Percentiles rank a stretch among this genome's conserved stretches.
Conservation (phyloP, 2,329 filamentous ascomycete species). For the Diaporthe ilicicola region DNA sequence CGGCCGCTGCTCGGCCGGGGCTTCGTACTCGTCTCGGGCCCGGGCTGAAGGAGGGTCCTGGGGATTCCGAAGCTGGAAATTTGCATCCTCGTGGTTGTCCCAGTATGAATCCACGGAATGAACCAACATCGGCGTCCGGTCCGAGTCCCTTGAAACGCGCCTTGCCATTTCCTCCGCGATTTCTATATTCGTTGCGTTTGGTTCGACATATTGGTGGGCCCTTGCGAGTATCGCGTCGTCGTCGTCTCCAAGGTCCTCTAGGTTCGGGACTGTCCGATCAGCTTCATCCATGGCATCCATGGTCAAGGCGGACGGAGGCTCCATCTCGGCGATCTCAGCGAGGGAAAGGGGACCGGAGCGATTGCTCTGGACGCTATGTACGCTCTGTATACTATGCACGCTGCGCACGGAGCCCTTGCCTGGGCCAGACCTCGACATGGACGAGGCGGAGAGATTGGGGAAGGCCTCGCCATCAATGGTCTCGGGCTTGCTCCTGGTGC, state of each 20-base stretch:
- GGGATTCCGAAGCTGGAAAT: conserved; percentile 24
- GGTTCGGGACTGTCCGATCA: conserved; percentile 50
- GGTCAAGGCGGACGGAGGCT: conserved; percentile 58
- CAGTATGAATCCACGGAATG: conserved; percentile 29
- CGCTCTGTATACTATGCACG: conserved; percentile 28
- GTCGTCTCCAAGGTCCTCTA: conserved; percentile 46
- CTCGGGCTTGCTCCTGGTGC: conserved; percentile 46
- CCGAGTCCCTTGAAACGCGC: conserved; percentile 24
- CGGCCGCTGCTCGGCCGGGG: conserved; percentile 49
- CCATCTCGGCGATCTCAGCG: conserved; percentile 66
- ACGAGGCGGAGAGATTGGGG: conserved; percentile 33
- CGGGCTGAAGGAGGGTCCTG: conserved; percentile 26
- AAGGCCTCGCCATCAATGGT: conserved; percentile 45
- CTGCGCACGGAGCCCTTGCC: conserved; percentile 61
- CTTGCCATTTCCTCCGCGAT: conserved; percentile 33
- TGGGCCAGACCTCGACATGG: conserved; percentile 60
- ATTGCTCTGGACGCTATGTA: conserved; percentile 48
- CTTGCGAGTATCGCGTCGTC: conserved; percentile 48
- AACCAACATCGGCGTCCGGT: conserved; percentile 35
- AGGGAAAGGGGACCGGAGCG: conserved; percentile 60
- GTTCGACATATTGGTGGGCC: conserved; percentile 48
- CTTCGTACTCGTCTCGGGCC: conserved; percentile 34
- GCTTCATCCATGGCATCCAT: conserved; percentile 63
- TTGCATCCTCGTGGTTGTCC: conserved; percentile 24
- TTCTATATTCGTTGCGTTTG: conserved; percentile 34